Evolutionary conservation across 208 protist genomes (phyloP).

Genomic region (Leishmania turanica): DNA sequence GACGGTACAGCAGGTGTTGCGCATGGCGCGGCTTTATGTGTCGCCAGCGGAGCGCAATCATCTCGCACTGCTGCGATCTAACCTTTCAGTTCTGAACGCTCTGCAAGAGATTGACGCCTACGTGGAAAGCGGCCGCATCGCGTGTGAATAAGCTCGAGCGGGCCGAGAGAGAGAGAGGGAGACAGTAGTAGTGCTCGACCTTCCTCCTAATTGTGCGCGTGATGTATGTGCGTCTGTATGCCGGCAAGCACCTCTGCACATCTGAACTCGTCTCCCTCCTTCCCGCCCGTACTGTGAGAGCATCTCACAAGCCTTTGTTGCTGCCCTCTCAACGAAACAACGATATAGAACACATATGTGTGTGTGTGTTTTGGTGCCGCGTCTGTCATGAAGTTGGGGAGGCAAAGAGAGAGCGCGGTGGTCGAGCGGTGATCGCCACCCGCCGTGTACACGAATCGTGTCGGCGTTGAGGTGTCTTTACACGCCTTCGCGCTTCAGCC

Average conservation of each 20-base stretch:
- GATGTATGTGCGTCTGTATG: not conserved
- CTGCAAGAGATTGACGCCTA: slow-evolving; percentile 66
- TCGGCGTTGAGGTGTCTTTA: not conserved
- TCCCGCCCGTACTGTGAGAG: not conserved
- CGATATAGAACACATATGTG: too few species aligned
- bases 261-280: not conserved
- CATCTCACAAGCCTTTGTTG: not conserved
- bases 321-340: not conserved
- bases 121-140: slow-evolving; percentile 33
- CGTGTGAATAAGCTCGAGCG: slow-evolving; percentile 1
- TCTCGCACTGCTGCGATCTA: slow-evolving; percentile 65
- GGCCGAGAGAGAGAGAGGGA: not conserved
- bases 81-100: slow-evolving; percentile 44
- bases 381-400: too few species aligned
- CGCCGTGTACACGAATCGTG: not conserved
- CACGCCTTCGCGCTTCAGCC: not conserved
- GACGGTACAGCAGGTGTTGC: slow-evolving; percentile 72
- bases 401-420: not conserved
- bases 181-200: too few species aligned
- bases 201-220: not conserved
- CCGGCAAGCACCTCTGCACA: not conserved
- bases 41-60: slow-evolving; percentile 67
- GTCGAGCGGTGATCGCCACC: not conserved
- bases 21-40: slow-evolving; percentile 75
- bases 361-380: too few species aligned